Evolutionary conservation across 257 asterid species (phyloP).

Genomic region (Gynochthodes officinalis): DNA sequence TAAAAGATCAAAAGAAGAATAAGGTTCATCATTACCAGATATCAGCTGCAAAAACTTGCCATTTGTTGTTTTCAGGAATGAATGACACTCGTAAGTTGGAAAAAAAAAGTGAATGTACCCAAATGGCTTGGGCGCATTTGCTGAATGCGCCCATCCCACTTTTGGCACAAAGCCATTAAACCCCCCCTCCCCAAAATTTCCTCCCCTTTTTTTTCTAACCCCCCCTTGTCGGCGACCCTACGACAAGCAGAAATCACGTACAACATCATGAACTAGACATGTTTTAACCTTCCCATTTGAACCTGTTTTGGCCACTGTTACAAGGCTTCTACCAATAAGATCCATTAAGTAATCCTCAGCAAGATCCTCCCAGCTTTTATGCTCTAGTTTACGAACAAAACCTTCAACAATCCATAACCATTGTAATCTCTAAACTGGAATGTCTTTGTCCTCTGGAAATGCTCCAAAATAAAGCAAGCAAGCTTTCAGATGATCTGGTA

Average conservation of each 20-base stretch:
- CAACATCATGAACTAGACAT: conserved; percentile 12
- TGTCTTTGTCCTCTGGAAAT: conserved; percentile 10
- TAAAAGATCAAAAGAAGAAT: background rate
- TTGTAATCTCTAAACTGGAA: conserved; percentile 3
- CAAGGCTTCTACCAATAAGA: no score
- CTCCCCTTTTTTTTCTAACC: no score
- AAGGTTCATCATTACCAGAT: conserved; percentile 1
- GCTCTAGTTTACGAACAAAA: background rate
- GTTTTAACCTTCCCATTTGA: conserved; percentile 9
- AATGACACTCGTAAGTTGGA: no score
- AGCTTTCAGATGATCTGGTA: conserved; percentile 17
- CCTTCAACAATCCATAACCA: conserved; percentile 23
- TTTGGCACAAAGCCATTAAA: no score
- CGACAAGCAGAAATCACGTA: conserved; percentile 11
- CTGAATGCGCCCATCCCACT: no score
- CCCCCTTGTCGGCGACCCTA: no score
- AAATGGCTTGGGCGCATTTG: no score
- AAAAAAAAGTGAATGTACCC: no score
- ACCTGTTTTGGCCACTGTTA: background rate
- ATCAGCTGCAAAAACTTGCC: background rate
- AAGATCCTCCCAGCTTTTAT: background rate
- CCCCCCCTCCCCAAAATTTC: no score
- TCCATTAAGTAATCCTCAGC: no score
- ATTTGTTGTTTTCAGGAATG: conserved; percentile 5
- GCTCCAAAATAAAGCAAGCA: conserved; percentile 21